Percentiles rank a stretch among this genome's conserved stretches.
These are phyloP conservation scores for Phyllosticta citrichinensis DNA, from an alignment of 2,329 filamentous ascomycete species.

Conservation along the genomic window DNA sequence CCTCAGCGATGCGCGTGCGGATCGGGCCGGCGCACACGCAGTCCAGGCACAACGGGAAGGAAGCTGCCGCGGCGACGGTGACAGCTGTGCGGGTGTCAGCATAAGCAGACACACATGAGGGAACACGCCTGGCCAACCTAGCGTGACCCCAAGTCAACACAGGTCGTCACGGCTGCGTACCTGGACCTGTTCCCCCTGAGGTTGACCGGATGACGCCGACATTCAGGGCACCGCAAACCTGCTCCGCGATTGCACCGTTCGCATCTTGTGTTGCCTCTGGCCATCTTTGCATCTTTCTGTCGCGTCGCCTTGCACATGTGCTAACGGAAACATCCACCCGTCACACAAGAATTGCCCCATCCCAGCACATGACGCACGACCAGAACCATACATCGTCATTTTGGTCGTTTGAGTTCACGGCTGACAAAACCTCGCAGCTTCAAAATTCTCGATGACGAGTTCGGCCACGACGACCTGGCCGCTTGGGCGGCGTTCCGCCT, in stretches of 20 bases:
- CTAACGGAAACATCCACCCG: not conserved
- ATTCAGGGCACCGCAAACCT: not conserved
- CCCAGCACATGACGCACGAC: not conserved
- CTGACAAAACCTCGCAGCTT: conserved; percentile 41
- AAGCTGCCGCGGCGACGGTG: not conserved
- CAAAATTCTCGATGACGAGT: conserved; percentile 79
- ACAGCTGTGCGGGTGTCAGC: not conserved
- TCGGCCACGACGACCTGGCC: conserved; percentile 66
- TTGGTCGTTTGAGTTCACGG: too few relatives aligned
- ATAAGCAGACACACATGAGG: not conserved
- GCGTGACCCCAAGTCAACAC: not conserved
- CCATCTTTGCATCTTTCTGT: not conserved
- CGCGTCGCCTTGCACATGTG: not conserved
- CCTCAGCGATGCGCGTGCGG: not conserved
- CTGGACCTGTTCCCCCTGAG: not conserved
- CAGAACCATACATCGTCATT: not conserved
- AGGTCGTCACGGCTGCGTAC: not conserved
- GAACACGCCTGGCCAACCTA: not conserved
- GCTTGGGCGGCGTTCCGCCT: conserved; percentile 85
- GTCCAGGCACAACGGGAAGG: not conserved
- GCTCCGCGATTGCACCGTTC: not conserved
- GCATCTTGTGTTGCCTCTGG: not conserved
- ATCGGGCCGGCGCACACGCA: not conserved
- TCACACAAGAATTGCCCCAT: not conserved
- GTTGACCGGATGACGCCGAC: not conserved